Base-by-base conservation (phyloP, 495 filamentous ascomycete genomes). In the Podospora appendiculata region DNA sequence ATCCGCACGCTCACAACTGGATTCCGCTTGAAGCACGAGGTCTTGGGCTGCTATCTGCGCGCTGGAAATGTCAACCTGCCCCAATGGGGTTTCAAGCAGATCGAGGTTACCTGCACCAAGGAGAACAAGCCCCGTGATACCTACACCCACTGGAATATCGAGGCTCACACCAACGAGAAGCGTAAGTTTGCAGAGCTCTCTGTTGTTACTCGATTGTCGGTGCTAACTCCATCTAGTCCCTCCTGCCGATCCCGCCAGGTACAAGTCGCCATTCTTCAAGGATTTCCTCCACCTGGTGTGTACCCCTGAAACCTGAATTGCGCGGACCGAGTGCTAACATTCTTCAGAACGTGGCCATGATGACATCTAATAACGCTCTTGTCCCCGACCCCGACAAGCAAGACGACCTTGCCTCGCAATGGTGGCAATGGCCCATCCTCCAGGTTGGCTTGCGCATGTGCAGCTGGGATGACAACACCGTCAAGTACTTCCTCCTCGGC, bases 11-110 rank as follows among this genome's bases (percentile, higher is more conserved):
- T 98, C 57, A 98, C 94, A 13, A 92, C 94, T 6, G 84, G 88
- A 8, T 97, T 98, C 79, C 82, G 93, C 47, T 75, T 98, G 36
- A 90, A 79, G 69, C 90, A 97, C 61, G 79, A 82, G 36, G 76
- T 80, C 43, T 74, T 97, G 50, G 89, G 89, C 50, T 98, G 93
- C 69, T 98, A 97, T 66, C 79, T 98, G 19, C 84, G 94, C 50
- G 93, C 93, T 50, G 94, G 92, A 56, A 98, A 96, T 60, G 86
- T 90, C 61, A 97, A 97, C 67, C 79, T 98, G 50, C 93, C 93
- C 18, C 93, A 97, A 63, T 98, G 93, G 93, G 93, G 93, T 53
- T 98, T 98, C 80, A 98, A 98, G 75, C 93, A 98, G 69, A 97
- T 97, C 59, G 93, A 98, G 72, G 89, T 90, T 19, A 96, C 90